These are phyloP conservation scores for Alternaria ethzedia DNA, from an alignment of 2,329 filamentous ascomycete genomes.

Conservation along the genomic window DNA sequence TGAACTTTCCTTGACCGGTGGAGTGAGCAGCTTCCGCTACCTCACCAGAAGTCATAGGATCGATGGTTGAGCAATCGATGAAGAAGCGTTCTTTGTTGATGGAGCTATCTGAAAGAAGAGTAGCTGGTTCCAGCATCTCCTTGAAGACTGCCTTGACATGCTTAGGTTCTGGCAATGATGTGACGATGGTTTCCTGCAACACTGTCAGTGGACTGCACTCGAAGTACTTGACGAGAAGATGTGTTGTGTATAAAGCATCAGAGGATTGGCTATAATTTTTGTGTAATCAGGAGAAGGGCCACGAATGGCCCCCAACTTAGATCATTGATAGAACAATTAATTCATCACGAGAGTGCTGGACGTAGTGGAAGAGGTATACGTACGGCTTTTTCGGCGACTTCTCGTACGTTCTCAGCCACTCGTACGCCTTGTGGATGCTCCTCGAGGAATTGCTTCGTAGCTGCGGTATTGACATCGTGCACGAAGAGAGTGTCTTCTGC, in stretches of 20 bases:
- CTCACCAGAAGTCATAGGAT: constrained; percentile 80
- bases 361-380: constrained; percentile 38
- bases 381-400: constrained; percentile 72
- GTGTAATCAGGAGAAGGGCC: constrained; percentile 67
- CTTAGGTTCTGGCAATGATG: constrained; percentile 84
- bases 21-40: constrained; percentile 75
- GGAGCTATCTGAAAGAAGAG: constrained; percentile 57
- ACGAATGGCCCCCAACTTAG: constrained; percentile 72
- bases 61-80: constrained; percentile 97
- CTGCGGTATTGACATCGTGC: constrained; percentile 68
- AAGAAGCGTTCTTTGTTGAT: constrained; percentile 72
- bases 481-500: constrained; percentile 67
- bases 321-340: constrained; percentile 66
- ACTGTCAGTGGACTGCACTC: constrained; percentile 24
- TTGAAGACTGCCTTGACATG: constrained; percentile 86
- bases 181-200: constrained; percentile 79
- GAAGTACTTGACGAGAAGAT: constrained; percentile 5
- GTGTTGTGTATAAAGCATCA: constrained; percentile 53
- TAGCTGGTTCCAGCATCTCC: constrained; percentile 70
- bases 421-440: constrained; percentile 62
- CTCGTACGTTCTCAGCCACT: constrained; percentile 63
- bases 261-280: constrained; percentile 76
- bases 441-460: constrained; percentile 63
- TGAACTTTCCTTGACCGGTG: constrained; percentile 74
- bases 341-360: constrained; percentile 56